Conservation (phyloP, 2,329 filamentous ascomycete genomes). For the Phoma herbarum region DNA sequence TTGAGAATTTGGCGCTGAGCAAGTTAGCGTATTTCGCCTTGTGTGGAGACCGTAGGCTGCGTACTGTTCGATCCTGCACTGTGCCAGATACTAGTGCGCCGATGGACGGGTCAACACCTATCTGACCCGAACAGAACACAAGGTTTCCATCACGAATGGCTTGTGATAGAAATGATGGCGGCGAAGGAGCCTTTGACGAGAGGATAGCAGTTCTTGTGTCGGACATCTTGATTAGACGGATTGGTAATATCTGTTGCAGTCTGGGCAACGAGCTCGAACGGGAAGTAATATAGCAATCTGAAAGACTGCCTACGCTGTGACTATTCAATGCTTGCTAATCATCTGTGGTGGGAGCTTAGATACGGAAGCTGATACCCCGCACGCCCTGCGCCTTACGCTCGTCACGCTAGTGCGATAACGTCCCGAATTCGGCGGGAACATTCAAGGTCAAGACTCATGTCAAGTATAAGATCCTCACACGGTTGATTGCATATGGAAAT, state of each 20-base stretch:
- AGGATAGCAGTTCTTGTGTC: constrained; percentile 11
- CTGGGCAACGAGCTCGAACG: not conserved
- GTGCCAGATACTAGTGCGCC: constrained; percentile 64
- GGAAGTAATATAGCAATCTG: not conserved
- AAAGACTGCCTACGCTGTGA: not conserved
- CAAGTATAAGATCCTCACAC: not conserved
- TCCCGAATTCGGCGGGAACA: not conserved
- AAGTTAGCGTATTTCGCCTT: not conserved
- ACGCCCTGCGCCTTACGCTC: constrained; percentile 6
- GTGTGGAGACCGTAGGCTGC: not conserved
- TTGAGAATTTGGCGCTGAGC: constrained; percentile 11
- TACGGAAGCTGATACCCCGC: constrained; percentile 5
- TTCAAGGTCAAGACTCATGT: not conserved
- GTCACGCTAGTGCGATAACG: not conserved
- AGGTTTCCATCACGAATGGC: constrained; percentile 61
- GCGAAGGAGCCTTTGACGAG: constrained; percentile 13
- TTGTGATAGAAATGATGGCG: constrained; percentile 58
- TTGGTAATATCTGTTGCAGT: not conserved
- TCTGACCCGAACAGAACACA: constrained; percentile 73
- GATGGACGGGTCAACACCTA: constrained; percentile 66
- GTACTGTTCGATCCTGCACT: constrained; percentile 62
- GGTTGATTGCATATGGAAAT: not conserved
- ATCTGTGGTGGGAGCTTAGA: not conserved
- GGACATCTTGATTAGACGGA: not conserved
- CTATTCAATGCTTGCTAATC: constrained; percentile 1